Evolutionary conservation across 306 rosid genomes (phyloP), one percentile per base, ranked within the genome.

Genomic region (Arachis stenosperma): DNA sequence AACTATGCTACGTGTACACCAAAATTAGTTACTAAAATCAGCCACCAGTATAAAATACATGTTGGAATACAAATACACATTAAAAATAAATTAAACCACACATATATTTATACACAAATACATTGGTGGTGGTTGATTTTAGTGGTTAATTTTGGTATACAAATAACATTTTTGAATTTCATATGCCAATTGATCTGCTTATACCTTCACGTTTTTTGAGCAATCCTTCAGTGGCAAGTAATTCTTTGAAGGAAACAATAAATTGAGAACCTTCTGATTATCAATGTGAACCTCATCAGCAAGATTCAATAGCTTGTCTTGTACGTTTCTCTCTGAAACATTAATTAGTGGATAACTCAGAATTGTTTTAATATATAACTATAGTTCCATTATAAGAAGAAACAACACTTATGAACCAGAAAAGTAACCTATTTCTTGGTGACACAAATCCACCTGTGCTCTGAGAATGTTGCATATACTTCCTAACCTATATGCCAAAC

Each of bases 241-340:
- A 74, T 84, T 88, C 39, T 58, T 80, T 51, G 70, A 50, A 42
- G 84, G 82, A 81, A 87, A 85, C 55, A 90, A 75, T 57, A 82
- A 36, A 13, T 42, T 70, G 83, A 90, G 88, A 70, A 81, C 70
- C 78, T 81, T 78, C 66, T 86, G 96, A 81, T 90, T 90, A 67
- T 86, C 84, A 46, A 29, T 10, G 8, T 84, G 81, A 7, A 53
- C 68, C 65, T 78, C 70, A 30, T 73, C 44, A 72, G 60, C 76
- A 59, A 85, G 74, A 69, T 71, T 73, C 58, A 80, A 54, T 50
- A 90, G 87, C 78, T 61, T 84, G 60, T 58, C 65, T 41, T 73
- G 62, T 59, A 87, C 70, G 81, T 74, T 81, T 84, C 30, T 68
- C 79, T 81, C 92, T 90, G 88, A 71, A 74, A 79, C 58, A 37